phyloP scores from a whole-genome alignment of 768 basidiomycete genomes.

The Kwoniella newhampshirensis region DNA sequence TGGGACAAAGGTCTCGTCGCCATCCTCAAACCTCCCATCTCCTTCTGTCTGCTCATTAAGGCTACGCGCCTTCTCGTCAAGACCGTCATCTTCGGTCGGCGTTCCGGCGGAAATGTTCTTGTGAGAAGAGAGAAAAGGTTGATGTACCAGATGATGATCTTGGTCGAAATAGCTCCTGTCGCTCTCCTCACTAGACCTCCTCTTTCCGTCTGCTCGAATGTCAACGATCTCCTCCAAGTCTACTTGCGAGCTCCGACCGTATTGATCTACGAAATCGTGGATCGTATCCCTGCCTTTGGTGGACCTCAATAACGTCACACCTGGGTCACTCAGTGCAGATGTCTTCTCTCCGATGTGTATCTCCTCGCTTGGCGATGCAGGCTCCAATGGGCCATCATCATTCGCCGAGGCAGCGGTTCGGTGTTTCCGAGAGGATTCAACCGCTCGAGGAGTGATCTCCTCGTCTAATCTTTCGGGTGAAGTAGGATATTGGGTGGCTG shows the following conservation, averaged over 20 bases:
- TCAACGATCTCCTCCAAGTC: neutral
- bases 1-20: neutral
- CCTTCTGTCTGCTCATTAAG: neutral
- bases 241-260: slow-evolving; percentile 10
- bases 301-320: neutral
- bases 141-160: neutral
- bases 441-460: neutral
- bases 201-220: too few species aligned
- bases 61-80: neutral
- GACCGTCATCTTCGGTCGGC: too few species aligned
- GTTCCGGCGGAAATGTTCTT: too few species aligned
- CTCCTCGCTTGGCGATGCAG: slow-evolving; percentile 5
- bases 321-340: neutral
- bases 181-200: neutral
- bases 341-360: neutral
- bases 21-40: slow-evolving; percentile 2
- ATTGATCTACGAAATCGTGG: slow-evolving; percentile 19
- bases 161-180: slow-evolving; percentile 6
- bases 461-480: slow-evolving; percentile 2
- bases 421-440: slow-evolving; percentile 1
- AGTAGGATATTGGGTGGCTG: slow-evolving; percentile 7
- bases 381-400: slow-evolving; percentile 3
- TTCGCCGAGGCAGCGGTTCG: neutral
- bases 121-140: too few species aligned
- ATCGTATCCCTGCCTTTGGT: slow-evolving; percentile 17